Base-by-base conservation (phyloP, 2,329 filamentous ascomycete genomes). In the Diaporthe citriasiana region DNA sequence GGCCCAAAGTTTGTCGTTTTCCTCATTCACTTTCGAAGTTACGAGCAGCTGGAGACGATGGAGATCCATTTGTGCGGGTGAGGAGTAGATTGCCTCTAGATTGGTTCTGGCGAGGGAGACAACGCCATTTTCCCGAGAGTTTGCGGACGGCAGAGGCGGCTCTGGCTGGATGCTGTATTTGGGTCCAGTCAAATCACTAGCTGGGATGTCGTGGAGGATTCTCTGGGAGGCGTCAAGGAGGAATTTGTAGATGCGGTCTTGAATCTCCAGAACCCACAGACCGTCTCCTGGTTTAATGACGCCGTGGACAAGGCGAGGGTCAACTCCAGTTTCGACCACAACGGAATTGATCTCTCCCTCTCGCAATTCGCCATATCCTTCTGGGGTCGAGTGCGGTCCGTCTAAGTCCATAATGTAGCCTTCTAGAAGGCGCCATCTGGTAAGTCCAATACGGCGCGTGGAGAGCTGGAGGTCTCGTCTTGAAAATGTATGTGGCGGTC, bases 371-470 rank as follows among this genome's bases (percentile, higher is more conserved):
- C 59, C 59, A 17, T 63, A 63, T 0, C 4, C 2, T 9, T 30
- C 19, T 33, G 40, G 59, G 10, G 4, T 10, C 0, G 40, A 4
- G 25, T 63, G 3, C 10, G 4, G 9, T 8, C 9, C 40, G 25
- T n/a, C 6, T 2, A 63, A 47, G 19, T 47, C 25, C 40, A 63
- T 63, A 0, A 9, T 2, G 1, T 63, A 33, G 40, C 59, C 59
- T 5, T 4, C 1, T 17, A 63, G 8, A 12, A 0, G 7, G 9
- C 25, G 40, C 59, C 59, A n/a, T 4, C 15, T 8, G 0, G 40
- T 33, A 17, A 45, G 38, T 0, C 4, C 9, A n/a, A 22, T 22
- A 15, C 17, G 2, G 3, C 7, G 19, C 0, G 38, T 45, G 0
- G 59, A 63, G 40, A 63, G 19, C 40, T 47, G 59, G 5, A 63